phyloP scores from a whole-genome alignment of 352 stramenopile genomes.

The Phytophthora citrophthora region DNA sequence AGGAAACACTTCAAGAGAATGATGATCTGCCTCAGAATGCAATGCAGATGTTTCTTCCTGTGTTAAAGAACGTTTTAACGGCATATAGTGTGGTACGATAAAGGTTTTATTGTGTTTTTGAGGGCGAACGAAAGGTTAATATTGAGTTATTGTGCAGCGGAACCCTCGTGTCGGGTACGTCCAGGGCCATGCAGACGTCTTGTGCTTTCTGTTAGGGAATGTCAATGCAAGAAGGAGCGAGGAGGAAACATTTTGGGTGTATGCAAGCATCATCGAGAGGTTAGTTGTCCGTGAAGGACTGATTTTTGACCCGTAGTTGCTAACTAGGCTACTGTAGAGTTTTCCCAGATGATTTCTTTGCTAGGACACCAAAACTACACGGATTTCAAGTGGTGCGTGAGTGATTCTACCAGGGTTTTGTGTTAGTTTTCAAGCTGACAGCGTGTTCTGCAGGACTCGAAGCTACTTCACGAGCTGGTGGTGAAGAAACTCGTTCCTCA shows the following conservation, averaged over 20 bases:
- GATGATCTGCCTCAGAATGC: constrained; percentile 31
- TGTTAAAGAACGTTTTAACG: constrained; percentile 60
- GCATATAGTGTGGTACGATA: constrained; percentile 63
- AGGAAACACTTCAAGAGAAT: constrained; percentile 11
- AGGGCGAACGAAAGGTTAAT: neutral
- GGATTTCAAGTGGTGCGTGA: constrained; percentile 70
- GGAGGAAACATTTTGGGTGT: constrained; percentile 82
- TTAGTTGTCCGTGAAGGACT: constrained; percentile 2
- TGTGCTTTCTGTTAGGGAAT: constrained; percentile 73
- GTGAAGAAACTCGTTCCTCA: constrained; percentile 57
- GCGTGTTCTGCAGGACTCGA: constrained; percentile 48
- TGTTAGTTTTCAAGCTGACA: constrained; percentile 1
- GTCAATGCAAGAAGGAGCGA: constrained; percentile 39
- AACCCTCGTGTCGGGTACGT: constrained; percentile 81
- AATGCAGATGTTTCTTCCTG: constrained; percentile 37
- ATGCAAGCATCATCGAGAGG: constrained; percentile 71
- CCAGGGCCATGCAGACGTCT: constrained; percentile 72
- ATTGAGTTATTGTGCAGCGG: constrained; percentile 29
- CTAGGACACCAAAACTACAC: constrained; percentile 65
- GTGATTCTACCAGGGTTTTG: neutral
- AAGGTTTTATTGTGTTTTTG: neutral
- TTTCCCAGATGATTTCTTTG: constrained; percentile 81
- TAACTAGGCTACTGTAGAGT: constrained; percentile 36
- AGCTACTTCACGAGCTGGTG: constrained; percentile 64
- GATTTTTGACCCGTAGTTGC: neutral